phyloP scores from a whole-genome alignment of 2,329 filamentous ascomycete species.

The Xylariomycetidae sp. region DNA sequence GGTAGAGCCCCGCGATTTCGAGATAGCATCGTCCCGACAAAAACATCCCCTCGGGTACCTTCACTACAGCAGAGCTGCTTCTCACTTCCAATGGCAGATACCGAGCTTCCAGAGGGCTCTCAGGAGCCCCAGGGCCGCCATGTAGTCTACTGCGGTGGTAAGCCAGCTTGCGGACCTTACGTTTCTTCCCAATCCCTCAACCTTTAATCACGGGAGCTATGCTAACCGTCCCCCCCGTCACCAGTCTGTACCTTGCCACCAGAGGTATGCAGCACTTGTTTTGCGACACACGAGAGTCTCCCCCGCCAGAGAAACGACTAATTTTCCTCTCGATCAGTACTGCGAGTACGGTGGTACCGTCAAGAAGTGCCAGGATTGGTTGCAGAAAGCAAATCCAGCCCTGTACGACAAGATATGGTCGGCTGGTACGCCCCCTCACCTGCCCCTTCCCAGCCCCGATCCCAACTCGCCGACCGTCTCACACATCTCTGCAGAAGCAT shows the following conservation, averaged over 20 bases:
- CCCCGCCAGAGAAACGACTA: too few relatives aligned
- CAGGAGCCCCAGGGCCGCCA: slow-evolving; percentile 46
- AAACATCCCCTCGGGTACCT: too few relatives aligned
- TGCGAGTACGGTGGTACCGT: slow-evolving; percentile 97
- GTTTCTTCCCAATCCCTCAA: slow-evolving; percentile 7
- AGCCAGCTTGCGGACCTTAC: slow-evolving; percentile 22
- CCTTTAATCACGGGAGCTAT: too few relatives aligned
- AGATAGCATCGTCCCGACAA: too few relatives aligned
- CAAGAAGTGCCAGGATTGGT: slow-evolving; percentile 97
- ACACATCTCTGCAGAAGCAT: slow-evolving; percentile 57
- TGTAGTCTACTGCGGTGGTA: slow-evolving; percentile 57
- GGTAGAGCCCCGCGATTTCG: too few relatives aligned
- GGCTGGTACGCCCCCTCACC: slow-evolving; percentile 54
- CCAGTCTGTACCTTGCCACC: slow-evolving; percentile 61
- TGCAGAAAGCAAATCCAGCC: slow-evolving; percentile 66
- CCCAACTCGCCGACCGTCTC: too few relatives aligned
- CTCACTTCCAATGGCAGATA: slow-evolving; percentile 60
- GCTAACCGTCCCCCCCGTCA: too few relatives aligned
- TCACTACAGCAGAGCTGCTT: too few relatives aligned
- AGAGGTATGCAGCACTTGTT: slow-evolving; percentile 48
- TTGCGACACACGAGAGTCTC: too few relatives aligned
- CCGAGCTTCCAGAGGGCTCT: slow-evolving; percentile 40
- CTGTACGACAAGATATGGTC: slow-evolving; percentile 83
- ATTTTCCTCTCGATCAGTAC: too few relatives aligned
- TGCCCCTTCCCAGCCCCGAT: too few relatives aligned